Percentiles rank a stretch among this genome's conserved stretches.
Conservation (phyloP, 331 rosid species). For the Rhamnella rubrinervis region DNA sequence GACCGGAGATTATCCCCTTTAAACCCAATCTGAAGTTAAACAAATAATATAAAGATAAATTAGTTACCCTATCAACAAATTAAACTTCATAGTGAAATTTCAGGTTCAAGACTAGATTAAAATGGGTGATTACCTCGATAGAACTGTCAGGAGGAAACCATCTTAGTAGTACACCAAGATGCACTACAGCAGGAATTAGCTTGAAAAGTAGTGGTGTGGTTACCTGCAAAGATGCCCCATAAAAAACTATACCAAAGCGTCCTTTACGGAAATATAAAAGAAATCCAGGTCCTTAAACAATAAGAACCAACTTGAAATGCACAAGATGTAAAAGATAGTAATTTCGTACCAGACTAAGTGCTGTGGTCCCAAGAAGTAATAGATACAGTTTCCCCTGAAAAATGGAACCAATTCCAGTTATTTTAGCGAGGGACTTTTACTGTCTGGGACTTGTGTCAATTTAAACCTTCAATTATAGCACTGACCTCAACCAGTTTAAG, state of each 20-base stretch:
- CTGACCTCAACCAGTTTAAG: slow-evolving; percentile 55
- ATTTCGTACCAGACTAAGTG: slow-evolving; percentile 47
- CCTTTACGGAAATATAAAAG: too few species aligned
- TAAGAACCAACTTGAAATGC: neutral
- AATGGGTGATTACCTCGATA: slow-evolving; percentile 56
- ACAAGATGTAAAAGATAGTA: neutral
- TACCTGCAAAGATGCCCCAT: slow-evolving; percentile 52
- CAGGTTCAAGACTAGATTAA: slow-evolving; percentile 4
- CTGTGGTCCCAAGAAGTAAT: slow-evolving; percentile 57
- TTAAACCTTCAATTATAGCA: neutral
- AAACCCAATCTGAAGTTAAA: slow-evolving; percentile 54
- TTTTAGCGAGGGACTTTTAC: neutral
- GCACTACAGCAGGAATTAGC: slow-evolving; percentile 93
- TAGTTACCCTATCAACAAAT: neutral
- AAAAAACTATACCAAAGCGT: neutral
- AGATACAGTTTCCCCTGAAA: slow-evolving; percentile 52
- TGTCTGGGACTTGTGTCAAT: neutral
- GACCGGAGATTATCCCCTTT: slow-evolving; percentile 81
- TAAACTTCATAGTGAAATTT: neutral
- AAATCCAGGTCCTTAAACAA: neutral
- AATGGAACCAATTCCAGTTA: slow-evolving; percentile 4
- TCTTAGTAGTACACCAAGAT: slow-evolving; percentile 84
- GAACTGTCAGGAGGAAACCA: slow-evolving; percentile 86
- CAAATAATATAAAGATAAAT: neutral
- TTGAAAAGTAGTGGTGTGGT: slow-evolving; percentile 94